Conservation (phyloP, 2,329 filamentous ascomycete species). For the Colletotrichum graminicola region DNA sequence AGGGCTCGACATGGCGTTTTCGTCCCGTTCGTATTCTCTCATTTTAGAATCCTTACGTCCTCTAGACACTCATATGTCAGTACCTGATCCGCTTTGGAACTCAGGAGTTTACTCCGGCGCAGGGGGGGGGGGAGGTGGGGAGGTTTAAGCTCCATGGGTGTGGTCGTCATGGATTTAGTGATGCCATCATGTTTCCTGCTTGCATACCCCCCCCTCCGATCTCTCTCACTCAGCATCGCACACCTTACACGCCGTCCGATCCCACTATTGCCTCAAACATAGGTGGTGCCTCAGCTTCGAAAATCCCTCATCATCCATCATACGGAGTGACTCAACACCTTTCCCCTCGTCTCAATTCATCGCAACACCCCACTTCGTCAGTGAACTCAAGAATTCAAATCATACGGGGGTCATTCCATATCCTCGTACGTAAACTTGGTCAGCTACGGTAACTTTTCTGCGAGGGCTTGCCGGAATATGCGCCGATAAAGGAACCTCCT, state of each 20-base stretch:
- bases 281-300: neutral
- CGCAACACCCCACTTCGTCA: neutral
- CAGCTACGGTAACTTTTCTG: neutral
- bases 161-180: neutral
- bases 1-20: neutral
- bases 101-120: slow-evolving; percentile 24
- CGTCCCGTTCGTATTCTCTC: neutral
- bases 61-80: neutral
- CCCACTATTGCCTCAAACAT: neutral
- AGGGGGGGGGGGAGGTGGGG: too few species aligned
- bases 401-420: neutral
- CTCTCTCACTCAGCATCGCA: neutral
- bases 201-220: neutral
- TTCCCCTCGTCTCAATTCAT: neutral
- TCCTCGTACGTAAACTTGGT: neutral
- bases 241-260: neutral
- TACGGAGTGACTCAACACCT: neutral
- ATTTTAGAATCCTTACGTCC: too few species aligned
- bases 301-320: neutral
- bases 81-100: neutral
- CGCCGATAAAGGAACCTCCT: neutral
- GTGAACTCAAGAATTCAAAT: neutral
- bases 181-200: neutral
- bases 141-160: slow-evolving; percentile 6
- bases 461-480: neutral